Conservation (phyloP, 345 rosid genomes). For the Conringia planisiliqua region DNA sequence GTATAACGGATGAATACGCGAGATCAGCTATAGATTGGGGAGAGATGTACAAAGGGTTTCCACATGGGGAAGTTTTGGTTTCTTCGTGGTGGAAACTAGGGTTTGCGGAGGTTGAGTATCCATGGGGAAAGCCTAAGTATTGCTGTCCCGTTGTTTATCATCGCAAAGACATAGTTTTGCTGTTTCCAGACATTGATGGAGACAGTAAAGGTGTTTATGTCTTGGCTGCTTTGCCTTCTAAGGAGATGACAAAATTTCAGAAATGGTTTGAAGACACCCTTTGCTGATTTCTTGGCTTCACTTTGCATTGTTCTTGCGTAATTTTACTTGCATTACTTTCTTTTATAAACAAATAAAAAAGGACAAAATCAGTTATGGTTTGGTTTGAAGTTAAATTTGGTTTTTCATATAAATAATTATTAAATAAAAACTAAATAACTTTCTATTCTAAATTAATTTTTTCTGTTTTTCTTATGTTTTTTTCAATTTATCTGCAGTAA, state of each 20-base stretch:
- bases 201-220: slow-evolving; percentile 52
- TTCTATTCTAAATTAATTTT: too few species aligned
- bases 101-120: slow-evolving; percentile 70
- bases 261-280: slow-evolving; percentile 38
- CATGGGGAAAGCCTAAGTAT: slow-evolving; percentile 79
- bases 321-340: not conserved
- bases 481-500: too few species aligned
- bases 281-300: slow-evolving; percentile 28
- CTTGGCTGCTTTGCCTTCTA: slow-evolving; percentile 67
- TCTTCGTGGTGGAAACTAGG: slow-evolving; percentile 93
- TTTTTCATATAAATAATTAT: not conserved
- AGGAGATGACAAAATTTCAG: slow-evolving; percentile 61
- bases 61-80: slow-evolving; percentile 66
- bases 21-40: slow-evolving; percentile 83
- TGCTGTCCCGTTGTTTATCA: slow-evolving; percentile 60
- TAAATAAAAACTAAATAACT: too few species aligned
- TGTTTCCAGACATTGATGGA: slow-evolving; percentile 56
- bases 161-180: slow-evolving; percentile 72
- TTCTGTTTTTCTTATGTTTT: too few species aligned
- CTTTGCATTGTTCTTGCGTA: not conserved
- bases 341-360: too few species aligned
- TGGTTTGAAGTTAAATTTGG: not conserved
- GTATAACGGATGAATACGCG: slow-evolving; percentile 63
- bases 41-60: slow-evolving; percentile 64
- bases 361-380: not conserved